phyloP scores from a whole-genome alignment of 2,329 filamentous ascomycete species.

The Alternaria dauci region DNA sequence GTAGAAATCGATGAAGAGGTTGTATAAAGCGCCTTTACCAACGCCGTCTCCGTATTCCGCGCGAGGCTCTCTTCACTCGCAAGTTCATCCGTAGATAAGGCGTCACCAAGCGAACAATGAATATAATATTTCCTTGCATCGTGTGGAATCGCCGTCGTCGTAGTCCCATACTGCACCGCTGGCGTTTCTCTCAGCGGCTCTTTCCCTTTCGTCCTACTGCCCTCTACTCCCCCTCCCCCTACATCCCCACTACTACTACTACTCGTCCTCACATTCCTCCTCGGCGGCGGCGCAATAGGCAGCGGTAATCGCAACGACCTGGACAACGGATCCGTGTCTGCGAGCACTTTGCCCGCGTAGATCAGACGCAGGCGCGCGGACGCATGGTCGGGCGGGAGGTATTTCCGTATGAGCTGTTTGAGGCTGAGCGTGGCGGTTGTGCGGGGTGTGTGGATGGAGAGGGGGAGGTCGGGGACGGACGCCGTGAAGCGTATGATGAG shows the following conservation, averaged over 20 bases:
- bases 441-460: slow-evolving; percentile 74
- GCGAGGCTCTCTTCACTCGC: slow-evolving; percentile 66
- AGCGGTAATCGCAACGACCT: slow-evolving; percentile 71
- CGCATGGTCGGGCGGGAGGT: slow-evolving; percentile 69
- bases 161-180: slow-evolving; percentile 25
- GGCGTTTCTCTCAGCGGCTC: slow-evolving; percentile 62
- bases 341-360: slow-evolving; percentile 84
- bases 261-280: slow-evolving; percentile 35
- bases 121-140: slow-evolving; percentile 74
- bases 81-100: slow-evolving; percentile 74
- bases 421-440: slow-evolving; percentile 78
- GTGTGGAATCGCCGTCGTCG: slow-evolving; percentile 25
- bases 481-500: slow-evolving; percentile 91
- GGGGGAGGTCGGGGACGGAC: slow-evolving; percentile 80
- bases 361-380: slow-evolving; percentile 84
- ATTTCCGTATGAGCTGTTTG: slow-evolving; percentile 80
- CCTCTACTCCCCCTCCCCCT: slow-evolving; percentile 34
- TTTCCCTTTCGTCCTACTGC: slow-evolving; percentile 76
- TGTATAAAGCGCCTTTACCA: slow-evolving; percentile 39
- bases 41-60: slow-evolving; percentile 50
- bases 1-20: slow-evolving; percentile 8
- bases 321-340: slow-evolving; percentile 74
- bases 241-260: slow-evolving; percentile 20
- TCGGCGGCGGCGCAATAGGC: slow-evolving; percentile 56
- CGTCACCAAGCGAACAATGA: slow-evolving; percentile 89